Evolutionary conservation across 2,329 filamentous ascomycete species (phyloP), one percentile per base, ranked within the genome.

Genomic region (Stachybotrys echinatus): DNA sequence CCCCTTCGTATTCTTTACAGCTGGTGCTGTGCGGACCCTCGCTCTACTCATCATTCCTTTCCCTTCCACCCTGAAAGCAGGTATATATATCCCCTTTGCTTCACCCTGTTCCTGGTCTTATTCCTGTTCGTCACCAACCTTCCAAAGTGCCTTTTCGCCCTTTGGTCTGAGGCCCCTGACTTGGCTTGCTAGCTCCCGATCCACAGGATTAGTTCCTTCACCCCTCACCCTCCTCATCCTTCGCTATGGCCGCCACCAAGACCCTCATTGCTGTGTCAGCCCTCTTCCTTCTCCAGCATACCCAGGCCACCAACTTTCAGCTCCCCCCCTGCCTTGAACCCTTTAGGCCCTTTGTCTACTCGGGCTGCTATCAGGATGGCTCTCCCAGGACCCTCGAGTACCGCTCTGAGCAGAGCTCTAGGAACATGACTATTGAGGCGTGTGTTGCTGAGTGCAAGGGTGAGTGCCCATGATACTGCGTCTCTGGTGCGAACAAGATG

Each of bases 361-460:
- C 67, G n/a, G 76, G 76, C 42, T 79, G 76, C 62, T 78, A 68
- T 61, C 54, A 64, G 50, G 74, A 77, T 47, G 65, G 65, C 23
- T 61, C 53, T 23, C 56, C 59, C 2, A 61, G 59, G 23, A 64
- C 72, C 12, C 70, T 79, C 38, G 64, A 65, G 54, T 73, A 73
- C 60, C 71, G 71, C 49, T 75, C 70, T 50, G 60, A 62, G n/a
- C 58, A 69, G 44, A 69, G 52, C 55, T 60, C 49, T 48, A 54
- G 60, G 19, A 63, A 66, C 57, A 77, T 75, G 71, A 79, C 75
- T 3, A 66, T 75, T 27, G 72, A 76, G 63, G 66, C 64, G 55
- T 79, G 76, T 54, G 64, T 72, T 39, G 63, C 74, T 42, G 69
- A 71, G 48, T 79, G 76, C 69, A 78, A 78, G 61, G 74, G 73